phyloP scores from a whole-genome alignment of 306 rosid genomes.

The Cucurbita maxima region DNA sequence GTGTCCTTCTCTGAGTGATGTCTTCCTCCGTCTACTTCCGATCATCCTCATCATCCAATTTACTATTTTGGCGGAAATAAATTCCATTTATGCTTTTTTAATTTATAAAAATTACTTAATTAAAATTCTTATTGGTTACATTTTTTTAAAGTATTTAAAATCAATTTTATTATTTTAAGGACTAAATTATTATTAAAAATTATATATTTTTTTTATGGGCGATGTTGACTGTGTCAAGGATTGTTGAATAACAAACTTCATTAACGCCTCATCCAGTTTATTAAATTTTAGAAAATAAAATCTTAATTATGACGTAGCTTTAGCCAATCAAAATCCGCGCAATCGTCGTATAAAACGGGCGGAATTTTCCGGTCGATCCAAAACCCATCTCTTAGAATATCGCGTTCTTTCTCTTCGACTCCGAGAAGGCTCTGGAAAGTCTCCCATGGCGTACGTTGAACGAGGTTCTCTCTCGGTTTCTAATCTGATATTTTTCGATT shows the following conservation, averaged over 20 bases:
- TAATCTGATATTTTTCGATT: neutral
- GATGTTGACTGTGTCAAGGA: too few relatives aligned
- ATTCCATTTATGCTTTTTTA: neutral
- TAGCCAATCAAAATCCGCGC: neutral
- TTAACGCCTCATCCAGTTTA: neutral
- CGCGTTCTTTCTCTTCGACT: neutral
- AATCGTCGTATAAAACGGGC: neutral
- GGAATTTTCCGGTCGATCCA: neutral
- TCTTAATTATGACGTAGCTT: neutral
- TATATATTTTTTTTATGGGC: too few relatives aligned
- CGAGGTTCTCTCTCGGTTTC: slow-evolving; percentile 19
- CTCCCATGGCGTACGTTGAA: slow-evolving; percentile 38
- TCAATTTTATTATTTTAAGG: too few relatives aligned
- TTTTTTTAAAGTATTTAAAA: too few relatives aligned
- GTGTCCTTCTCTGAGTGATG: neutral
- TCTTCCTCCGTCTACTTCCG: neutral
- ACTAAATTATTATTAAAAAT: too few relatives aligned
- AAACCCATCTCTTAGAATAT: neutral
- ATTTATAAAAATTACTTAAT: too few relatives aligned
- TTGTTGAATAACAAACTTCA: too few relatives aligned
- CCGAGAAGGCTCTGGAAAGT: slow-evolving; percentile 8
- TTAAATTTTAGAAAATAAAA: neutral
- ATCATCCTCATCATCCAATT: neutral
- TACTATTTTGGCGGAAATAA: neutral
- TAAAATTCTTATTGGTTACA: too few relatives aligned